These are phyloP conservation scores for Aspergillus viridinutans DNA, from an alignment of 2,329 filamentous ascomycete genomes.

Conservation along the genomic window DNA sequence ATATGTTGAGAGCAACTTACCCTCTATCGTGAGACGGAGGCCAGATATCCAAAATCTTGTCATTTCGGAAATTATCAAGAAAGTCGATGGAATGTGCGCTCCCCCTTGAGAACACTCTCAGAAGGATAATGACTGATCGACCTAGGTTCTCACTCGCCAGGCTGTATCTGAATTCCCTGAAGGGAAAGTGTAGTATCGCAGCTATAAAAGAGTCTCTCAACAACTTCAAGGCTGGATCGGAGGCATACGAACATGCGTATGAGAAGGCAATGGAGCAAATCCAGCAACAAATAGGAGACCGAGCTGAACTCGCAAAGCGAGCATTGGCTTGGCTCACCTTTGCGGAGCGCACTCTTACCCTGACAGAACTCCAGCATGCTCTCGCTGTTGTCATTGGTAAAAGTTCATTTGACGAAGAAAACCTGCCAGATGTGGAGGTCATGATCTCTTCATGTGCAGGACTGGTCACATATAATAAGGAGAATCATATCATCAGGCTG, in stretches of 20 bases:
- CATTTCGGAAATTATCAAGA: not conserved
- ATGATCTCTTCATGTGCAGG: constrained; percentile 21
- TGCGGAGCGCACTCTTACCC: constrained; percentile 5
- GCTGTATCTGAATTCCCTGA: constrained; percentile 6
- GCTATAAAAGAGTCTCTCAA: constrained; percentile 27
- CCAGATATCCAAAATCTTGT: not conserved
- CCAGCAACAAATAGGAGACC: constrained; percentile 1
- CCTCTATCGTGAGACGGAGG: not conserved
- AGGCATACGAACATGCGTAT: constrained; percentile 10
- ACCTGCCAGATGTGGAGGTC: constrained; percentile 13
- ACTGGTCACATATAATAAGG: constrained; percentile 17
- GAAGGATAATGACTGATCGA: not conserved
- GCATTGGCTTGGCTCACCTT: constrained; percentile 9
- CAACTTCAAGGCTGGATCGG: constrained; percentile 24
- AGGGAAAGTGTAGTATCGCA: constrained; percentile 15
- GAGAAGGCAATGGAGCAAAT: not conserved
- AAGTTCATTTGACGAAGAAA: constrained; percentile 22
- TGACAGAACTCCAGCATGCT: constrained; percentile 11
- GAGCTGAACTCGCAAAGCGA: not conserved
- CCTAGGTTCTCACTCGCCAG: constrained; percentile 11
- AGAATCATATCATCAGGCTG: constrained; percentile 18
- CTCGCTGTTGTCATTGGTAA: constrained; percentile 17
- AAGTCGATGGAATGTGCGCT: not conserved
- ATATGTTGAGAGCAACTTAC: not conserved
- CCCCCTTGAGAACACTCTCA: not conserved